These are phyloP conservation scores for Blastomyces parvus DNA, from an alignment of 2,329 filamentous ascomycete genomes.

Conservation along the genomic window DNA sequence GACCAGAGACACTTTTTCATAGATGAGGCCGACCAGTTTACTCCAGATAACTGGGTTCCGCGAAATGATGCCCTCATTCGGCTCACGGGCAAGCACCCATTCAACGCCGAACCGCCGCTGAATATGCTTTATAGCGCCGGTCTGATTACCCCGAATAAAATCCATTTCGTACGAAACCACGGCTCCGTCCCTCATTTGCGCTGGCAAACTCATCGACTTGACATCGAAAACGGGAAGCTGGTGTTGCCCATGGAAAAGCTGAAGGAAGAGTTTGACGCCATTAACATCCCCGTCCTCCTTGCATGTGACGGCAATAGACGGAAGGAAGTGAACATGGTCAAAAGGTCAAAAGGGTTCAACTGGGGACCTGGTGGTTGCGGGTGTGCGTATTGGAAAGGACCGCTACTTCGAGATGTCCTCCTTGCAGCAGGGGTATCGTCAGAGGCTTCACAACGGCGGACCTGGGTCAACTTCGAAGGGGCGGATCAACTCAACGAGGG, in stretches of 20 bases:
- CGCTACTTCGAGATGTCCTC: constrained; percentile 39
- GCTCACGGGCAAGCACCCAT: constrained; percentile 44
- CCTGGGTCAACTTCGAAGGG: constrained; percentile 44
- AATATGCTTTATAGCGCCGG: constrained; percentile 38
- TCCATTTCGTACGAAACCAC: constrained; percentile 48
- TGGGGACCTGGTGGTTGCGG: constrained; percentile 40
- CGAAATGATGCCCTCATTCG: constrained; percentile 40
- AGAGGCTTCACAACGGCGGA: constrained; percentile 18
- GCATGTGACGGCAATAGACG: constrained; percentile 44
- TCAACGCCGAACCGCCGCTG: constrained; percentile 43
- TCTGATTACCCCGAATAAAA: constrained; percentile 42
- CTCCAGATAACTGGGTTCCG: constrained; percentile 47
- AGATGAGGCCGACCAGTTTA: constrained; percentile 44
- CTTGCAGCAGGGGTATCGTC: constrained; percentile 31
- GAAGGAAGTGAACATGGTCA: constrained; percentile 45
- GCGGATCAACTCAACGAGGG: constrained; percentile 40
- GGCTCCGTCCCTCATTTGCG: constrained; percentile 43
- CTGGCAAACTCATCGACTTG: constrained; percentile 43
- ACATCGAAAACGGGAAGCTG: constrained; percentile 35
- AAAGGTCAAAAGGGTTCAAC: constrained; percentile 41
- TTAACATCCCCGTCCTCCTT: constrained; percentile 42
- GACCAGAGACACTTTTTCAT: constrained; percentile 27
- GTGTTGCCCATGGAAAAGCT: constrained; percentile 39
- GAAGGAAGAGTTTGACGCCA: constrained; percentile 32
- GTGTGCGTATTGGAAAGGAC: constrained; percentile 45